Evolutionary conservation across 2,329 filamentous ascomycete species (phyloP).

Genomic region (Fusarium sp.): DNA sequence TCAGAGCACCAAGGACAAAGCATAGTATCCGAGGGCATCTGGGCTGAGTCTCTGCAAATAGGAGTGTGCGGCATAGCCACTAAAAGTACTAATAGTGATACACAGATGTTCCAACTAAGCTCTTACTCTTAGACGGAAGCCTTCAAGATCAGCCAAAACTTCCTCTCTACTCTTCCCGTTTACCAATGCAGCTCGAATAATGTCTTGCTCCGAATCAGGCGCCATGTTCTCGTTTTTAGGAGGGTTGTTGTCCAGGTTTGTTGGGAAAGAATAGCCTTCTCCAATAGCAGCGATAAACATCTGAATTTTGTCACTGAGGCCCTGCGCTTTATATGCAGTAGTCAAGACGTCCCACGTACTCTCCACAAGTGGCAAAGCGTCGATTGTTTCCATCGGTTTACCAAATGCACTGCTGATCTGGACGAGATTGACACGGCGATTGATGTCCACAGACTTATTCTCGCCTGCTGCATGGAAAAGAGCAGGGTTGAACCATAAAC

Average conservation of each 20-base stretch:
- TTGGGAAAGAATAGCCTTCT: constrained; percentile 70
- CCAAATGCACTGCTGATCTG: constrained; percentile 71
- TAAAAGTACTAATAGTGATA: not conserved
- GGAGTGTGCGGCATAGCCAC: not conserved
- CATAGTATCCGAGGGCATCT: not conserved
- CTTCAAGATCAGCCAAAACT: constrained; percentile 52
- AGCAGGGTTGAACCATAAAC: constrained; percentile 71
- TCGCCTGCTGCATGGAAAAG: constrained; percentile 70
- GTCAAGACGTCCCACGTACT: constrained; percentile 54
- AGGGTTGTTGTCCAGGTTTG: constrained; percentile 66
- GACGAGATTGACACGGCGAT: constrained; percentile 67
- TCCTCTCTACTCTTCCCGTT: constrained; percentile 50
- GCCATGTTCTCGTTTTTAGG: constrained; percentile 67
- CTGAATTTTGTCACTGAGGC: constrained; percentile 53
- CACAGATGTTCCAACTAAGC: constrained; percentile 1
- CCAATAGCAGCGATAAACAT: constrained; percentile 61
- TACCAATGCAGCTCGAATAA: constrained; percentile 56
- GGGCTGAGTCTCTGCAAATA: not conserved
- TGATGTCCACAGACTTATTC: constrained; percentile 58
- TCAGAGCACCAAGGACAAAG: not conserved
- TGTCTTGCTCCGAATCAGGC: constrained; percentile 65
- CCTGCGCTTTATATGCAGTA: constrained; percentile 45
- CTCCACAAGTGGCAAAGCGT: constrained; percentile 59
- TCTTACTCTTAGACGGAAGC: constrained; percentile 20
- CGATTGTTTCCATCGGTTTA: constrained; percentile 70